These are phyloP conservation scores for Hymenoscyphus fraxineus DNA, from an alignment of 2,329 filamentous ascomycete genomes.

Conservation along the genomic window DNA sequence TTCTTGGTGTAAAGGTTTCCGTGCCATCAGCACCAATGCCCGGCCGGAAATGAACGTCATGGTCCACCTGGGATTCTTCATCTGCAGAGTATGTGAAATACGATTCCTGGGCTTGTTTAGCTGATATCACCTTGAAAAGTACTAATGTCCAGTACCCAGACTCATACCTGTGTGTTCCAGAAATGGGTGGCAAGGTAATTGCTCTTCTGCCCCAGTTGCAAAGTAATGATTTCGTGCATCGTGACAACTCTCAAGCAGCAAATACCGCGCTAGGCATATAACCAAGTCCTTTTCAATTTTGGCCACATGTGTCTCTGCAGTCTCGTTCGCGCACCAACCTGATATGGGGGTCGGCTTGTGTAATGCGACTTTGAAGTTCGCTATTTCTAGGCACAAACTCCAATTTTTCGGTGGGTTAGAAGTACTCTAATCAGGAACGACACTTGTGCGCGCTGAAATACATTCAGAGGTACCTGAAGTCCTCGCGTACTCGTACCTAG, in stretches of 20 bases:
- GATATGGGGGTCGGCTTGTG: not conserved
- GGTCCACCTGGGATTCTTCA: constrained; percentile 66
- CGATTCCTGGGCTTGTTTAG: constrained; percentile 64
- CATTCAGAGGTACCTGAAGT: not conserved
- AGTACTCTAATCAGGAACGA: not conserved
- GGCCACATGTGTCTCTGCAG: not conserved
- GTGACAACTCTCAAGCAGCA: not conserved
- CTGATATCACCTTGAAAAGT: constrained; percentile 7
- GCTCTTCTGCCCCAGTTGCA: constrained; percentile 88
- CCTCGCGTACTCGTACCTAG: not conserved
- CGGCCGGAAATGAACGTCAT: constrained; percentile 83
- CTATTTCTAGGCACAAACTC: not conserved
- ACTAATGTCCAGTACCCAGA: constrained; percentile 11
- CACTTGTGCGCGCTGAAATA: not conserved
- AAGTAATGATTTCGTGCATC: constrained; percentile 93
- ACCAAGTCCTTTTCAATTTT: not conserved
- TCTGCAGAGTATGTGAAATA: constrained; percentile 85
- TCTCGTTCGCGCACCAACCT: not conserved
- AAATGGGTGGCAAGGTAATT: constrained; percentile 96
- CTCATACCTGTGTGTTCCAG: constrained; percentile 82
- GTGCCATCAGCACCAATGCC: constrained; percentile 78
- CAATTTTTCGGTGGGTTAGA: not conserved
- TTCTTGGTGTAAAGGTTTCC: constrained; percentile 89
- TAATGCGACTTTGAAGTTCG: not conserved
- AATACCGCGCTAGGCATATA: not conserved